A percentile compares a stretch with the other conserved stretches of the same genome.
Conservation (phyloP, 257 asterid species). For the Echites panduratus region DNA sequence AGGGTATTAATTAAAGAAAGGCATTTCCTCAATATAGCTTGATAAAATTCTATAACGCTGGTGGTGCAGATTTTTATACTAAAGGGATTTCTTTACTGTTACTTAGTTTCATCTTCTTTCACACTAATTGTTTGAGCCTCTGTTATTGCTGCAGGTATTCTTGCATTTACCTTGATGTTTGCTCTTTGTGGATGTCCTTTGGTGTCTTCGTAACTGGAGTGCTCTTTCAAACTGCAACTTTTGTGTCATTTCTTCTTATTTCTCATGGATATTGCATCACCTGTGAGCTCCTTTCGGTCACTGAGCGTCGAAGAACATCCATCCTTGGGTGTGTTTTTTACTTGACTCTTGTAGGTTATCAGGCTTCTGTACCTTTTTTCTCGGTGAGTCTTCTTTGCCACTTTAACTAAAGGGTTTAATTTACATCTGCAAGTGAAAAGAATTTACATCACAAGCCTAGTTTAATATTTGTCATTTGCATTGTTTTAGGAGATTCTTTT, state of each 20-base stretch:
- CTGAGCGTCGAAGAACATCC: constrained; percentile 62
- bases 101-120: background rate
- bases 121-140: constrained; percentile 2
- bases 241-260: constrained; percentile 64
- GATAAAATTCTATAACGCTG: background rate
- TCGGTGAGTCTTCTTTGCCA: constrained; percentile 43
- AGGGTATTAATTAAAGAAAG: background rate
- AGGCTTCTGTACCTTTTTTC: constrained; percentile 80
- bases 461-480: background rate
- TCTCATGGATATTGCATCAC: constrained; percentile 83
- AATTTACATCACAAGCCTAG: background rate
- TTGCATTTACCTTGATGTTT: constrained; percentile 44
- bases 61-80: background rate
- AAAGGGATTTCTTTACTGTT: background rate
- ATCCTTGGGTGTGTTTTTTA: constrained; percentile 57
- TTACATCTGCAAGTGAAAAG: background rate
- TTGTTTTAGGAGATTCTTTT: background rate
- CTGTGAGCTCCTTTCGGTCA: constrained; percentile 57
- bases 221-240: constrained; percentile 55
- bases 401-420: background rate
- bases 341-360: constrained; percentile 76
- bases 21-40: background rate
- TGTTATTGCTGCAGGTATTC: constrained; percentile 53
- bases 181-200: constrained; percentile 91
- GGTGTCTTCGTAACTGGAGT: constrained; percentile 80